Percentiles rank a stretch among this genome's conserved stretches.
phyloP scores from a whole-genome alignment of 805 yeast genomes.

The Nakazawaea ambrosiae region DNA sequence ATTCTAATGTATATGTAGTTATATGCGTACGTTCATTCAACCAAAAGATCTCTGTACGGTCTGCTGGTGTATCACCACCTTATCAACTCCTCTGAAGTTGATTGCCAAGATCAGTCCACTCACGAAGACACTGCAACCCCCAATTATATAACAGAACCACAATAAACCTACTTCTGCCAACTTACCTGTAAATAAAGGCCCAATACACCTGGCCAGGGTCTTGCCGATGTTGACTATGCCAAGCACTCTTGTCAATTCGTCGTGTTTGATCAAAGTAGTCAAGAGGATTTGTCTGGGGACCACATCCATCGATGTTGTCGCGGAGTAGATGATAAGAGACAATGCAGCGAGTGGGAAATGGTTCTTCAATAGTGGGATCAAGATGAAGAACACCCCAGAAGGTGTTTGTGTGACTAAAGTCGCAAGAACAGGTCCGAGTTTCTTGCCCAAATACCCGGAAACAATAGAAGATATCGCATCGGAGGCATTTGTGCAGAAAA shows the following conservation, averaged over 20 bases:
- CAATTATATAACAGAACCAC: constrained; percentile 45
- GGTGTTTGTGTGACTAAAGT: constrained; percentile 73
- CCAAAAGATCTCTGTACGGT: neutral
- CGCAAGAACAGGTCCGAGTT: constrained; percentile 73
- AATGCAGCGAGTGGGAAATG: constrained; percentile 37
- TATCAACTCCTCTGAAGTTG: constrained; percentile 35
- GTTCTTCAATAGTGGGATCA: constrained; percentile 40
- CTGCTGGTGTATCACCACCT: constrained; percentile 18
- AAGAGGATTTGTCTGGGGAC: constrained; percentile 83
- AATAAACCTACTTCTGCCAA: constrained; percentile 47
- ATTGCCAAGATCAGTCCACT: constrained; percentile 39
- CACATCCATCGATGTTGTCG: constrained; percentile 80
- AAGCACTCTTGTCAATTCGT: constrained; percentile 68
- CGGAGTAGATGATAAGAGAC: constrained; percentile 46
- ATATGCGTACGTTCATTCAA: neutral
- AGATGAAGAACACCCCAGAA: constrained; percentile 55
- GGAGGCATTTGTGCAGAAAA: constrained; percentile 54
- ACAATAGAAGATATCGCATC: constrained; percentile 70
- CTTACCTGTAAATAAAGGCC: constrained; percentile 75
- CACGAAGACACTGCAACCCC: constrained; percentile 41
- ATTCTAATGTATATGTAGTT: neutral
- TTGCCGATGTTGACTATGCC: constrained; percentile 84
- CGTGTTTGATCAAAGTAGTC: constrained; percentile 54
- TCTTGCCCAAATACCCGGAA: constrained; percentile 61
- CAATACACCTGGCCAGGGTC: constrained; percentile 76